These are phyloP conservation scores for Amphibolis antarctica DNA, from an alignment of 106 monocot genomes.

Conservation along the genomic window DNA sequence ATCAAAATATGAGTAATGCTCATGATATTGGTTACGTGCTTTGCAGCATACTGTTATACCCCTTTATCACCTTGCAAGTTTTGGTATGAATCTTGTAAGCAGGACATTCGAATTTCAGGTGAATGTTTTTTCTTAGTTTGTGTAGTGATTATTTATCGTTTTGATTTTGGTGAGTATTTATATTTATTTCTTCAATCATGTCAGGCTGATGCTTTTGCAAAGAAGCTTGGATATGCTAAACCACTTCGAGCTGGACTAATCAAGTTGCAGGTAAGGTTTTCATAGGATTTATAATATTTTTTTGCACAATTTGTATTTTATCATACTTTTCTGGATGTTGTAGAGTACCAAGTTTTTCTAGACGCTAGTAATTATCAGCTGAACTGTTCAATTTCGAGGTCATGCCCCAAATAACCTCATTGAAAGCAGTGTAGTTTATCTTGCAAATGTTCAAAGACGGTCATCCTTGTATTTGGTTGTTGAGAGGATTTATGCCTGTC, in stretches of 20 bases:
- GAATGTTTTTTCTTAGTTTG: background rate
- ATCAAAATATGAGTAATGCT: no score
- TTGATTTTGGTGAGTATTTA: background rate
- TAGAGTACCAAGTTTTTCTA: no score
- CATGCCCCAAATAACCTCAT: no score
- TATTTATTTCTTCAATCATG: constrained; percentile 1
- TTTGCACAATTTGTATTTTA: background rate
- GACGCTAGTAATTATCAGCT: no score
- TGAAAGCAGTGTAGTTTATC: no score
- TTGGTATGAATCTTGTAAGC: constrained; percentile 87
- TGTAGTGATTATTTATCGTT: background rate
- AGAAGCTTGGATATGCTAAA: constrained; percentile 65
- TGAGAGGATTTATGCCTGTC: no score
- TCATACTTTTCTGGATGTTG: no score
- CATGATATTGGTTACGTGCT: background rate
- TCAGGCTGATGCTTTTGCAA: constrained; percentile 96
- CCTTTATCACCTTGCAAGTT: constrained; percentile 71
- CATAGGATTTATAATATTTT: background rate
- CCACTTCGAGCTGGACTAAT: constrained; percentile 69
- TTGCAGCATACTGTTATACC: constrained; percentile 87
- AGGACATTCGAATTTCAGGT: constrained; percentile 97
- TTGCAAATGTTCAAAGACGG: no score
- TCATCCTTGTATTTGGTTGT: no score
- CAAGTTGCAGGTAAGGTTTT: constrained; percentile 56
- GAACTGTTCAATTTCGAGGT: no score